Conservation (phyloP, 2,329 filamentous ascomycete genomes). For the Nigrograna mackinnonii region DNA sequence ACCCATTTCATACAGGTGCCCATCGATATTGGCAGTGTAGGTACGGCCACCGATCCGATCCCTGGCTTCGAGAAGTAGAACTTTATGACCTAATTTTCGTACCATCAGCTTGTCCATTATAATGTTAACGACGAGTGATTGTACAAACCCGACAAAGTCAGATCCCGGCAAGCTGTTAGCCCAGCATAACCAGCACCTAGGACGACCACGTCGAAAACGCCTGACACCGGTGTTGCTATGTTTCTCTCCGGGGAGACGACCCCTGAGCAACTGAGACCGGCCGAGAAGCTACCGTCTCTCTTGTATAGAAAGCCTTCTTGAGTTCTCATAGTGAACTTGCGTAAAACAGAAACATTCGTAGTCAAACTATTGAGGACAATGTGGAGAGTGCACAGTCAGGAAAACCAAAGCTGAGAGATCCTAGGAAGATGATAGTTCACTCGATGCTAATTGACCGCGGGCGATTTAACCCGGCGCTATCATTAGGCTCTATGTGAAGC, state of each 20-base stretch:
- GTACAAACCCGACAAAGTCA: slow-evolving; percentile 11
- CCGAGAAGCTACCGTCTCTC: not conserved
- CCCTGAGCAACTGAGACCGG: not conserved
- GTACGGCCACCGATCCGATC: slow-evolving; percentile 56
- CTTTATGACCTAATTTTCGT: slow-evolving; percentile 40
- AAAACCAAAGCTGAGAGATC: too few relatives aligned
- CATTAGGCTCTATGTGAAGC: too few relatives aligned
- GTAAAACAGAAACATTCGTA: too few relatives aligned
- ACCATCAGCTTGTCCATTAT: too few relatives aligned
- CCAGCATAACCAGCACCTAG: slow-evolving; percentile 46
- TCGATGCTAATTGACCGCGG: too few relatives aligned
- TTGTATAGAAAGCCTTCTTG: not conserved
- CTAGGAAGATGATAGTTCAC: too few relatives aligned
- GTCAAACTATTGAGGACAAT: too few relatives aligned
- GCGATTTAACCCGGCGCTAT: too few relatives aligned
- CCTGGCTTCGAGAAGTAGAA: slow-evolving; percentile 52
- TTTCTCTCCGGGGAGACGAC: not conserved
- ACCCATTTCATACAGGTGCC: slow-evolving; percentile 53
- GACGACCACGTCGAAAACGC: slow-evolving; percentile 38
- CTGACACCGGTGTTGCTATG: not conserved
- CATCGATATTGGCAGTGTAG: slow-evolving; percentile 50
- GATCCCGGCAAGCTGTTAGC: slow-evolving; percentile 34
- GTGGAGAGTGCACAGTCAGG: too few relatives aligned
- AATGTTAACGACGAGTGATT: too few relatives aligned
- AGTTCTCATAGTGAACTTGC: too few relatives aligned